Percentiles rank a stretch among this genome's conserved stretches.
phyloP scores from a whole-genome alignment of 495 filamentous ascomycete species.

The Penicillium roqueforti region DNA sequence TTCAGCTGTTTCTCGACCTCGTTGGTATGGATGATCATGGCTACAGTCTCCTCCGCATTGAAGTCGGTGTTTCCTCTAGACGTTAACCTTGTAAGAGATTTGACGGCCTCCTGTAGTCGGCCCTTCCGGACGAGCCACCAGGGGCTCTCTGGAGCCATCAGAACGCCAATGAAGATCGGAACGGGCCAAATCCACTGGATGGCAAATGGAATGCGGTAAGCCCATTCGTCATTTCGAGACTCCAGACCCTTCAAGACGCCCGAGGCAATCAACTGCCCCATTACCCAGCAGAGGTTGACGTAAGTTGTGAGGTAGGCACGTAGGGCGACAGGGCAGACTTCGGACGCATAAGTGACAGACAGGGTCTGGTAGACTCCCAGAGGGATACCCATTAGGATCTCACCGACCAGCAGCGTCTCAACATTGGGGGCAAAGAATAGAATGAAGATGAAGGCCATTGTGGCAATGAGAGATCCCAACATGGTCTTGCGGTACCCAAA shows the following conservation, averaged over 20 bases:
- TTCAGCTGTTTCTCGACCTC: constrained; percentile 64
- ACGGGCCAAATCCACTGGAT: constrained; percentile 81
- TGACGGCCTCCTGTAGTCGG: constrained; percentile 59
- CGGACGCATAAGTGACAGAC: constrained; percentile 72
- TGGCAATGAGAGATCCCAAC: constrained; percentile 56
- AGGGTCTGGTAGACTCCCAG: constrained; percentile 78
- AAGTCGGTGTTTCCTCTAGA: constrained; percentile 50
- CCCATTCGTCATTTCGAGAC: constrained; percentile 52
- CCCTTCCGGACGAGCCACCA: constrained; percentile 79
- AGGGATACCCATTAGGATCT: constrained; percentile 69
- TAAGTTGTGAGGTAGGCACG: constrained; percentile 70
- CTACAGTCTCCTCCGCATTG: constrained; percentile 64
- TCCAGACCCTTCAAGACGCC: constrained; percentile 55
- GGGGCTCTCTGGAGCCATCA: constrained; percentile 68
- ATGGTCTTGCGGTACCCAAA: constrained; percentile 67
- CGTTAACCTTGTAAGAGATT: constrained; percentile 60
- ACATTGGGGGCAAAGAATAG: constrained; percentile 71
- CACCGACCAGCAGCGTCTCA: constrained; percentile 56
- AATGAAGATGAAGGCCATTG: constrained; percentile 65
- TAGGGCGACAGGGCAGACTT: constrained; percentile 69
- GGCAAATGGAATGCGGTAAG: constrained; percentile 62
- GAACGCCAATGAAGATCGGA: constrained; percentile 63
- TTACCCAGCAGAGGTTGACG: constrained; percentile 75
- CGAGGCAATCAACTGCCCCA: constrained; percentile 67
- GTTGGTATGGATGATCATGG: constrained; percentile 80